Evolutionary conservation across 2,329 filamentous ascomycete species (phyloP), one percentile per base, ranked within the genome.

Genomic region (Botrytis elliptica): DNA sequence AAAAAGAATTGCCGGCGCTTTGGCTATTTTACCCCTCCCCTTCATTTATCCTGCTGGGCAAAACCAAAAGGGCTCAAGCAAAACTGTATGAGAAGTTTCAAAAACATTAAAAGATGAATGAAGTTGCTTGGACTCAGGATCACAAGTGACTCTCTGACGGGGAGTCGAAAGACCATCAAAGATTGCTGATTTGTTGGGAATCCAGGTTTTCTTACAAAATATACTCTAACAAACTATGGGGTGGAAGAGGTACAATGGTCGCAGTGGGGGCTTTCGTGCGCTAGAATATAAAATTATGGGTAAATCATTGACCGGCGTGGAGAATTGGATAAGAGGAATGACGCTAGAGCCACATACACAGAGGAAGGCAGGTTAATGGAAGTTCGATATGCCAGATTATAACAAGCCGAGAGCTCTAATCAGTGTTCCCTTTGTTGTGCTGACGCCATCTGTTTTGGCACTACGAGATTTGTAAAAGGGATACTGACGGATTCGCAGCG

Each of bases 161-260:
- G 77, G 77, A 78, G 73, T 78, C 76, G 77, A 78, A 78, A 81
- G 79, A 80, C 78, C 78, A 81, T 81, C 77, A 70, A 70, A 70
- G 68, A 70, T 25, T 44, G 8, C n/a, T 6, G 20, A 18, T 62
- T 59, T 6, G 46, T 25, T 25, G 16, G 0, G 4, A 16, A 18
- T 3, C 0, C 4, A 1, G 0, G 0, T 1, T 1, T 10, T 33
- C 10, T 59, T 4, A 18, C 1, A 22, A 22, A 33, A 9, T 60
- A 36, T 60, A 22, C 36, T 22, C 18, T 4, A 1, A 33, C 33
- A 33, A 33, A 33, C 33, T 33, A 33, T 44, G 25, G 22, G 1
- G 22, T 49, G 10, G 22, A 12, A 49, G 9, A 25, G 22, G 22
- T 2, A 1, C 4, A 25, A 14, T 5, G 5, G 0, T 25, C 4